phyloP scores from a whole-genome alignment of 306 rosid species.

The Luffa aegyptiaca region DNA sequence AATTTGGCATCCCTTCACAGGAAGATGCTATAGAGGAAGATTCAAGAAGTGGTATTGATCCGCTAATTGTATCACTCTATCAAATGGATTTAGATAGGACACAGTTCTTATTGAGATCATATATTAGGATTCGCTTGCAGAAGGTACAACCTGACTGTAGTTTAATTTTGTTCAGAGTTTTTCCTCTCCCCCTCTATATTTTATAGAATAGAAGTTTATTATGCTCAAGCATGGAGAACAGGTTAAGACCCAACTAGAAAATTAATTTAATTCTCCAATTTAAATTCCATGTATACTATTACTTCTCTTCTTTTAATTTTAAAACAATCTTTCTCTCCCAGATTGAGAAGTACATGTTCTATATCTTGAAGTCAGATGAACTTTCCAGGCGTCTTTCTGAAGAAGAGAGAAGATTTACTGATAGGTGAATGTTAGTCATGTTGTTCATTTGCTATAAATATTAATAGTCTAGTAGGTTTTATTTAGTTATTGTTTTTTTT shows the following conservation, averaged over 20 bases:
- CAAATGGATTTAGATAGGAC: slow-evolving; percentile 95
- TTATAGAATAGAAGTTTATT: background rate
- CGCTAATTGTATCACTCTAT: slow-evolving; percentile 70
- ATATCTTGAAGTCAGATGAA: slow-evolving; percentile 51
- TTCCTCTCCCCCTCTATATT: background rate
- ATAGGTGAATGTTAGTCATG: slow-evolving; percentile 31
- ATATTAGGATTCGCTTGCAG: slow-evolving; percentile 73
- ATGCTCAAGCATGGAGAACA: background rate
- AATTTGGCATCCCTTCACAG: slow-evolving; percentile 25
- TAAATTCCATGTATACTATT: background rate
- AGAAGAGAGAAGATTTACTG: slow-evolving; percentile 52
- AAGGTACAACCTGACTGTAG: slow-evolving; percentile 37
- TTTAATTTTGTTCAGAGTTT: background rate
- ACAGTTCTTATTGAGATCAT: slow-evolving; percentile 71
- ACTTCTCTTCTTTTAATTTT: background rate
- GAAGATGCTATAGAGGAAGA: slow-evolving; percentile 79
- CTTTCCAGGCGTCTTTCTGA: slow-evolving; percentile 54
- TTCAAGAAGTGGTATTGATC: slow-evolving; percentile 37
- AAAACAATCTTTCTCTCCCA: slow-evolving; percentile 19
- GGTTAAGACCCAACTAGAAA: background rate
- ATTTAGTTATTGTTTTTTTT: background rate
- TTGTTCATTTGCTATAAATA: background rate
- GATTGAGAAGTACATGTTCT: slow-evolving; percentile 76
- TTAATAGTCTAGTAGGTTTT: background rate
- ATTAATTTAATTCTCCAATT: background rate